phyloP scores from a whole-genome alignment of 345 rosid genomes.

The Gossypium stocksii region DNA sequence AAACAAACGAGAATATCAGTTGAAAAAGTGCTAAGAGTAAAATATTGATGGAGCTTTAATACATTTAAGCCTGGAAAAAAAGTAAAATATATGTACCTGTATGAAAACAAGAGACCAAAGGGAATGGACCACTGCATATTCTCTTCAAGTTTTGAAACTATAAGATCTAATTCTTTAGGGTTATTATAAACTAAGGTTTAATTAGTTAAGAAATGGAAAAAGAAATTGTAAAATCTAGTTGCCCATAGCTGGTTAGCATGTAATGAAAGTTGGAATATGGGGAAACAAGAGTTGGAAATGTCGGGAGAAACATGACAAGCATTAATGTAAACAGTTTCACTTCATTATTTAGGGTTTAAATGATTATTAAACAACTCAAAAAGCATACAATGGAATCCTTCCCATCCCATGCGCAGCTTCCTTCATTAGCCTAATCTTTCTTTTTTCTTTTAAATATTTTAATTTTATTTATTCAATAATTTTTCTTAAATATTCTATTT shows the following conservation, averaged over 20 bases:
- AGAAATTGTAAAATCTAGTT: slow-evolving; percentile 4
- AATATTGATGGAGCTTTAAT: neutral
- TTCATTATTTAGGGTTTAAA: slow-evolving; percentile 14
- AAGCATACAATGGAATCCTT: slow-evolving; percentile 37
- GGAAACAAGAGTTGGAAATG: slow-evolving; percentile 44
- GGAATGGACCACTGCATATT: slow-evolving; percentile 24
- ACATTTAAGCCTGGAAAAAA: neutral
- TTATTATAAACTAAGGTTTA: neutral
- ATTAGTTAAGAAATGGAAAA: no score
- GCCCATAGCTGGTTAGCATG: slow-evolving; percentile 18
- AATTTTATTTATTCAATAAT: no score
- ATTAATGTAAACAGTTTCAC: slow-evolving; percentile 21
- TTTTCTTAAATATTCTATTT: no score
- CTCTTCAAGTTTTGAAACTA: slow-evolving; percentile 16
- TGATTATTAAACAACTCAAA: slow-evolving; percentile 31
- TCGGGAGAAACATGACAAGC: slow-evolving; percentile 52
- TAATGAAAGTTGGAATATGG: slow-evolving; percentile 43
- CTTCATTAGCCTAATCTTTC: no score
- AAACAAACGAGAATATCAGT: neutral
- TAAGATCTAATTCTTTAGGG: slow-evolving; percentile 12
- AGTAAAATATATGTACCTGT: no score
- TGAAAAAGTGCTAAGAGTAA: neutral
- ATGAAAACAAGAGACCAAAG: neutral
- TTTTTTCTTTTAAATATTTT: no score
- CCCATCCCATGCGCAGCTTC: slow-evolving; percentile 26